Percentiles rank a stretch among this genome's conserved stretches.
phyloP scores from a whole-genome alignment of 2,329 filamentous ascomycete species.

The Ophiostoma fasciatum region DNA sequence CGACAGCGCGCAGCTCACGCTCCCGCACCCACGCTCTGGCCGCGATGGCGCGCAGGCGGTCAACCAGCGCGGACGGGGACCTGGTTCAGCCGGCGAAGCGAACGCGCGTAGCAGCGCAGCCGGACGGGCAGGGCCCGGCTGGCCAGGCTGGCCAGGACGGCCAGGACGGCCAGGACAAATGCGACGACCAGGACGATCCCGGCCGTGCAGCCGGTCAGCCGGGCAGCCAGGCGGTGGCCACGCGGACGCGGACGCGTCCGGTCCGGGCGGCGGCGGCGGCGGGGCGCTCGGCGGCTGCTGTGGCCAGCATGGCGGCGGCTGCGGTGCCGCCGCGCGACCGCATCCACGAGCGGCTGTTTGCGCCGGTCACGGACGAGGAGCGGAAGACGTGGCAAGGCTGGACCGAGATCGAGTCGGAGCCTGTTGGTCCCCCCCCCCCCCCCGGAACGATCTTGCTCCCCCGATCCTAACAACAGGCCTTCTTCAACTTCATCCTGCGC shows the following conservation, averaged over 20 bases:
- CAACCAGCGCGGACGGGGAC: background rate
- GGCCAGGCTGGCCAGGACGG: no score
- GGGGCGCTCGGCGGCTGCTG: conserved; percentile 1
- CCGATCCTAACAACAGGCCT: conserved; percentile 42
- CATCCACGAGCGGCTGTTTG: conserved; percentile 21
- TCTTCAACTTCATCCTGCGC: conserved; percentile 74
- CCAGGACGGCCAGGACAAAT: background rate
- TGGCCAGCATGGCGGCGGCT: background rate
- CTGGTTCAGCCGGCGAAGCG: conserved; percentile 5
- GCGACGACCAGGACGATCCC: no score
- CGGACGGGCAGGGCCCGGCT: no score
- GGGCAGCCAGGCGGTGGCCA: no score
- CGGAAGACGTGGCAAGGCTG: conserved; percentile 53
- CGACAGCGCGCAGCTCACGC: no score
- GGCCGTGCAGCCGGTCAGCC: no score
- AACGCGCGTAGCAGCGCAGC: background rate
- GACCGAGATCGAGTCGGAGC: conserved; percentile 81
- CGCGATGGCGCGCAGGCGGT: conserved; percentile 4
- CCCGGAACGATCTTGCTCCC: no score
- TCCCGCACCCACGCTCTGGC: background rate
- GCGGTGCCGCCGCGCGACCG: conserved; percentile 7
- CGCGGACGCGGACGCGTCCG: no score
- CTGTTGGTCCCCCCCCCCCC: no score
- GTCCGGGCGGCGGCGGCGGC: no score
- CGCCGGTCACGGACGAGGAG: conserved; percentile 34